Conservation (phyloP, 106 monocot genomes). For the Allium cepa region DNA sequence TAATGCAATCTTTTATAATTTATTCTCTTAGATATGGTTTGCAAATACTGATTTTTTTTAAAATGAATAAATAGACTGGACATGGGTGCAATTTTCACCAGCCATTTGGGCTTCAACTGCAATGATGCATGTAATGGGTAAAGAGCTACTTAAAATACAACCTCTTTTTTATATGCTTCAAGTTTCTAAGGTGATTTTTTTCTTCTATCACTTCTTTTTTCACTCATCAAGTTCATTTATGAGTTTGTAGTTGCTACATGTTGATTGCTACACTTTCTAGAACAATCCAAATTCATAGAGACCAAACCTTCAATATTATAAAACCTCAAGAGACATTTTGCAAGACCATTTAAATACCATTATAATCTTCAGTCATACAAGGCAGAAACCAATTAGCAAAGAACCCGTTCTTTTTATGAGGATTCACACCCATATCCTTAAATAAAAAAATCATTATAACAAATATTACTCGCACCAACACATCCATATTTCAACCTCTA, state of each 20-base stretch:
- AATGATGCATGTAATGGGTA: slow-evolving; percentile 33
- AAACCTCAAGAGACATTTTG: too few species aligned
- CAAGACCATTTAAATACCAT: not conserved
- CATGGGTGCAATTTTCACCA: slow-evolving; percentile 55
- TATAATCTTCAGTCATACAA: slow-evolving; percentile 61
- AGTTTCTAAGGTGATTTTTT: slow-evolving; percentile 33
- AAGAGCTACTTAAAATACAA: slow-evolving; percentile 4
- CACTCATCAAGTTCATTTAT: too few species aligned
- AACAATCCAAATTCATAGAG: not conserved
- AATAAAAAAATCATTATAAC: slow-evolving; percentile 65
- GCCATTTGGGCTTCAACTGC: slow-evolving; percentile 67
- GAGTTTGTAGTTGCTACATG: too few species aligned
- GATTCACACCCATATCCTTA: slow-evolving; percentile 50
- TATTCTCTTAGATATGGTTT: not conserved
- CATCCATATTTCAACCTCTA: slow-evolving; percentile 53
- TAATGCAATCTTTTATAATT: not conserved
- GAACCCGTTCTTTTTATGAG: slow-evolving; percentile 49
- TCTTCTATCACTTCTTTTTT: not conserved
- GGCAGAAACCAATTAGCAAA: slow-evolving; percentile 49
- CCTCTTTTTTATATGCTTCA: slow-evolving; percentile 28
- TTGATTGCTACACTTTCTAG: too few species aligned
- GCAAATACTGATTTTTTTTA: not conserved
- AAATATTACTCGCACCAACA: slow-evolving; percentile 33
- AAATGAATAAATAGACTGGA: slow-evolving; percentile 57
- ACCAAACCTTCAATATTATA: too few species aligned